Conservation (phyloP, 495 filamentous ascomycete species). For the Talaromyces trachyspermus region DNA sequence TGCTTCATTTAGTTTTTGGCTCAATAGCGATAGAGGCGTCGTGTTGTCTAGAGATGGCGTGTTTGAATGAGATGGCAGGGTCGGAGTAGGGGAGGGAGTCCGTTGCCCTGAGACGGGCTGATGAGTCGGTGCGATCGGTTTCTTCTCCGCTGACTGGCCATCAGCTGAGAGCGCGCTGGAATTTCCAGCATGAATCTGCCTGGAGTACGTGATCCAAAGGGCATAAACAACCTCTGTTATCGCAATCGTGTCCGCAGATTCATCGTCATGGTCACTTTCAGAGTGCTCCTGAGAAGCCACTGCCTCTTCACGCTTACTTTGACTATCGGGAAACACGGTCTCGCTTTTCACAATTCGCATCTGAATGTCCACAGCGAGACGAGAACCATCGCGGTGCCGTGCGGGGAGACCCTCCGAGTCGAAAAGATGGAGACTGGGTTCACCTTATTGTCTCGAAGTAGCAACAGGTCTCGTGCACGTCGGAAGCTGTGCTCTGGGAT, state of each 20-base stretch:
- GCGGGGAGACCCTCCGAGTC: constrained; percentile 77
- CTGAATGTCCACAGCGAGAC: constrained; percentile 88
- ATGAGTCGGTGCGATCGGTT: constrained; percentile 6
- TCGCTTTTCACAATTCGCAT: constrained; percentile 93
- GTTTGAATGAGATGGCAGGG: constrained; percentile 66
- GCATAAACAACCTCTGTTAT: constrained; percentile 84
- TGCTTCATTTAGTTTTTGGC: constrained; percentile 68
- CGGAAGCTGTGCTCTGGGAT: constrained; percentile 94
- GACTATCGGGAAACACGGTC: constrained; percentile 38
- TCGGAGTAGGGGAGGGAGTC: constrained; percentile 61
- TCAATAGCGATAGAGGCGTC: constrained; percentile 51
- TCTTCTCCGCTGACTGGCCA: background rate
- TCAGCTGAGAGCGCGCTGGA: constrained; percentile 14
- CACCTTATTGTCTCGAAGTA: constrained; percentile 70
- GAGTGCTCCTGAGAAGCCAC: background rate
- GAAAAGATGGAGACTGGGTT: constrained; percentile 66
- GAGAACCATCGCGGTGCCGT: constrained; percentile 79
- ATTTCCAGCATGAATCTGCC: constrained; percentile 75
- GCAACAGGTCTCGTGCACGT: constrained; percentile 74
- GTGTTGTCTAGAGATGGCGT: constrained; percentile 43
- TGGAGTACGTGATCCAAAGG: constrained; percentile 93
- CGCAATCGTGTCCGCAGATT: constrained; percentile 31
- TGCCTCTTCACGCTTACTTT: constrained; percentile 27
- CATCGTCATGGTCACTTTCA: constrained; percentile 23
- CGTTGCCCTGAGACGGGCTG: constrained; percentile 20